A percentile compares a stretch with the other conserved stretches of the same genome.
phyloP scores from a whole-genome alignment of 805 yeast genomes.

The Wickerhamiella bombiphila region DNA sequence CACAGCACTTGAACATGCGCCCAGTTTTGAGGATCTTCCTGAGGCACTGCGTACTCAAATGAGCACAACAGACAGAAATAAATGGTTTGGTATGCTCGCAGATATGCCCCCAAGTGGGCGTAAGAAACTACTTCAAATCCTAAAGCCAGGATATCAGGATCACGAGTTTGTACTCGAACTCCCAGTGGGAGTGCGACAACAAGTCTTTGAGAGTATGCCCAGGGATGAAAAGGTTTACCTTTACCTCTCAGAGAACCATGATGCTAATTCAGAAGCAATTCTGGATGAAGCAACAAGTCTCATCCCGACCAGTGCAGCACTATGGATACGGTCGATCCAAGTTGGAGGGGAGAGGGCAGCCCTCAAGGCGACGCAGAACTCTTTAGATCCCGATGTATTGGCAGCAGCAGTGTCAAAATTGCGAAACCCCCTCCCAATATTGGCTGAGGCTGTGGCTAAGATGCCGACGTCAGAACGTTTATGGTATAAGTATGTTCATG shows the following conservation, averaged over 20 bases:
- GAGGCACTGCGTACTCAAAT: too few species aligned
- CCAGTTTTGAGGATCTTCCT: too few species aligned
- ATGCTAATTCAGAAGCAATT: constrained; percentile 3
- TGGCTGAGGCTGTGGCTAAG: neutral
- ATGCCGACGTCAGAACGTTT: neutral
- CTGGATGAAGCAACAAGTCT: constrained; percentile 5
- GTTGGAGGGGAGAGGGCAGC: constrained; percentile 2
- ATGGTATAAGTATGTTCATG: neutral
- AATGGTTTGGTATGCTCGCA: too few species aligned
- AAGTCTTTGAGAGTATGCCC: neutral
- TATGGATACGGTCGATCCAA: constrained; percentile 9
- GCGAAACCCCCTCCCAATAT: neutral
- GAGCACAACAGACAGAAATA: too few species aligned
- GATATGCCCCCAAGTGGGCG: too few species aligned
- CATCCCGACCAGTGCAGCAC: constrained; percentile 4
- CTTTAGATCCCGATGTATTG: neutral
- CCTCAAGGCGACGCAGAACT: neutral
- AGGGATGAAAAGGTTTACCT: neutral
- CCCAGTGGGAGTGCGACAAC: neutral
- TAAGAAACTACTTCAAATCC: neutral
- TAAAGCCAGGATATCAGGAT: neutral
- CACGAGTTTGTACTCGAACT: neutral
- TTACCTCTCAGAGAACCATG: neutral
- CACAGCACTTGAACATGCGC: too few species aligned
- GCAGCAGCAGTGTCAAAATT: neutral